Conservation (phyloP, 208 protist genomes). For the Acanthamoeba lugdunensis region DNA sequence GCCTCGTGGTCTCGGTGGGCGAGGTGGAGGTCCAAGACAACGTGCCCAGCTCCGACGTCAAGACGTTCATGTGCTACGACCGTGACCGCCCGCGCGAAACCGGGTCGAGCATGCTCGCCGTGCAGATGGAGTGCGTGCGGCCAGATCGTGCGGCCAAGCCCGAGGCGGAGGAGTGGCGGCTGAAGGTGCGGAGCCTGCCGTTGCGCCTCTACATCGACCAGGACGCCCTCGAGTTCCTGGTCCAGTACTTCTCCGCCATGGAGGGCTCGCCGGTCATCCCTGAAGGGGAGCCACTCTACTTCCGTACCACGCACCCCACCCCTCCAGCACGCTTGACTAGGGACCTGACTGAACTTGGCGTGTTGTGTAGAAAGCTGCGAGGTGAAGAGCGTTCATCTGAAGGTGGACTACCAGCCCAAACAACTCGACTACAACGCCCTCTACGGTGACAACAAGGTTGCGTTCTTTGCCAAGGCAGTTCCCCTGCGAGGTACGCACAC, state of each 20-base stretch:
- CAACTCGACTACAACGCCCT: conserved; percentile 72
- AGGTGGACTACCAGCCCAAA: conserved; percentile 72
- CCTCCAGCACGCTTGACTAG: background rate
- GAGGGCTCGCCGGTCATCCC: conserved; percentile 58
- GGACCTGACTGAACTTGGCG: background rate
- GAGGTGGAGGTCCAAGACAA: conserved; percentile 68
- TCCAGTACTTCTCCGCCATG: conserved; percentile 38
- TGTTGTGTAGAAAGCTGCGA: conserved; percentile 59
- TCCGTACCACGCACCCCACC: background rate
- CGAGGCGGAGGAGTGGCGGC: conserved; percentile 65
- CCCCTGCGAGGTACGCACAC: conserved; percentile 22
- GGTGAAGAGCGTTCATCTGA: conserved; percentile 37
- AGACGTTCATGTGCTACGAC: conserved; percentile 61
- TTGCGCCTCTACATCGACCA: conserved; percentile 69
- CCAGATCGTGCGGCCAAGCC: conserved; percentile 13
- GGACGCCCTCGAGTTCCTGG: conserved; percentile 73
- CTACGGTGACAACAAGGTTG: conserved; percentile 72
- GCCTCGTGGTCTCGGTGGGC: conserved; percentile 17
- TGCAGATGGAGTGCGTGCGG: conserved; percentile 72
- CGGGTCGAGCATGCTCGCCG: conserved; percentile 41
- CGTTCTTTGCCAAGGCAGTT: conserved; percentile 67
- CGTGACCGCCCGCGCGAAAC: conserved; percentile 3
- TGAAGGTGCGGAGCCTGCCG: conserved; percentile 44
- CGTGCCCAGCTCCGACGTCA: conserved; percentile 46
- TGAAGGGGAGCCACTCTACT: conserved; percentile 58